Evolutionary conservation across 352 stramenopile species (phyloP).

Genomic region (Nothophytophthora sp.): DNA sequence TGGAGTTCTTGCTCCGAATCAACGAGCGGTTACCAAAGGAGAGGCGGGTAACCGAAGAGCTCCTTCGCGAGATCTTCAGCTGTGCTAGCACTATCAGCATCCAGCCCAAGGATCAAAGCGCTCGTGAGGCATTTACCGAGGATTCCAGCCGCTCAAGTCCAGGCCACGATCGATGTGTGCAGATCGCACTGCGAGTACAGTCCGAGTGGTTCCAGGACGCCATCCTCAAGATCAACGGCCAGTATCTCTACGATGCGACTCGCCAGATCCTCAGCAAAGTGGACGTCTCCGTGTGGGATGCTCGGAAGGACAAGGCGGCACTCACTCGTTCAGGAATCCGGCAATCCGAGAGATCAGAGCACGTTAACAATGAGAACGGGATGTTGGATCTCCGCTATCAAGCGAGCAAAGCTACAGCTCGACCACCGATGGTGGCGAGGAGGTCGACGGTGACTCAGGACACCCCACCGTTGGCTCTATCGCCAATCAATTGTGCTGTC

Average conservation of each 20-base stretch:
- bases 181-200: conserved; percentile 34
- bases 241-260: conserved; percentile 34
- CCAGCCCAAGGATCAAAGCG: no score
- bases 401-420: conserved; percentile 10
- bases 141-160: conserved; percentile 11
- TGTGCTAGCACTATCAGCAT: conserved; percentile 24
- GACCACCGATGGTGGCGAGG: conserved; percentile 5
- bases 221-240: conserved; percentile 32
- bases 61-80: conserved; percentile 32
- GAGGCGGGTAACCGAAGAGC: conserved; percentile 28
- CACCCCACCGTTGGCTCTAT: conserved; percentile 1
- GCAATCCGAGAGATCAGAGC: conserved; percentile 9
- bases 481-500: conserved; percentile 6
- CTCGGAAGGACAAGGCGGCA: conserved; percentile 23
- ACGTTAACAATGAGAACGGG: conserved; percentile 8
- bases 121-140: no score
- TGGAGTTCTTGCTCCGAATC: conserved; percentile 42
- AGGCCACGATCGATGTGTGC: conserved; percentile 22
- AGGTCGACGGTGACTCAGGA: not conserved
- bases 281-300: conserved; percentile 20
- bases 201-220: conserved; percentile 39
- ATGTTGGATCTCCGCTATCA: conserved; percentile 4
- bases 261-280: conserved; percentile 21
- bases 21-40: conserved; percentile 32
- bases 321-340: conserved; percentile 5